Conservation (phyloP, 1,284 basidiomycete species). For the Pterulicium gracile region DNA sequence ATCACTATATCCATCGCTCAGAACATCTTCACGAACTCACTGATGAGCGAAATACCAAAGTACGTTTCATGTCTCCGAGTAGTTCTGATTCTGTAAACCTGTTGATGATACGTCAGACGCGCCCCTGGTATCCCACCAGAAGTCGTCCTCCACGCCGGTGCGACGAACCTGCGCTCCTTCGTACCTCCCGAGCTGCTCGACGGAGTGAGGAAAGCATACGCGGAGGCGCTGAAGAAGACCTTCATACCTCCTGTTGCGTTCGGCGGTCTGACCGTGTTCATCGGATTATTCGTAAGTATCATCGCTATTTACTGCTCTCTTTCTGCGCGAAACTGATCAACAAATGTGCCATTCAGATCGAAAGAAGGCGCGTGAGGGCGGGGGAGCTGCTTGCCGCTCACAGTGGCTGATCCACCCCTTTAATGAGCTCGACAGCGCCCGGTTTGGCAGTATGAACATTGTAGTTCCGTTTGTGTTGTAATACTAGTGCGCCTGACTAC, state of each 20-base stretch:
- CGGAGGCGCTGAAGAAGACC: background rate
- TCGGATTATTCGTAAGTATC: background rate
- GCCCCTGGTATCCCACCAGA: slow-evolving; percentile 10
- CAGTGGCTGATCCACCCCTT: too few species aligned
- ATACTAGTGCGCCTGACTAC: too few species aligned
- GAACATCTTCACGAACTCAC: slow-evolving; percentile 13
- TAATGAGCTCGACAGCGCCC: too few species aligned
- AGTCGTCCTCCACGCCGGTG: slow-evolving; percentile 9
- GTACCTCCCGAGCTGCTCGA: slow-evolving; percentile 9
- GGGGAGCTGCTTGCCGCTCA: too few species aligned
- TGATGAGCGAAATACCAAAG: slow-evolving; percentile 9
- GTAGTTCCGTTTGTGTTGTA: too few species aligned
- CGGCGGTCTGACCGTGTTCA: background rate
- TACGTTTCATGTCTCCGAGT: too few species aligned
- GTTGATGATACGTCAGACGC: too few species aligned
- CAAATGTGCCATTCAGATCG: background rate
- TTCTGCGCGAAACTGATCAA: background rate
- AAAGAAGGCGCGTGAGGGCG: background rate
- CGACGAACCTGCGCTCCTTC: slow-evolving; percentile 9
- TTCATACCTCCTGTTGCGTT: background rate
- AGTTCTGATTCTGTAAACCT: too few species aligned
- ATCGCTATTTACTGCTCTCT: background rate
- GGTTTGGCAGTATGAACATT: too few species aligned
- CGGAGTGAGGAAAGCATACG: slow-evolving; percentile 11
- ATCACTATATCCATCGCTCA: slow-evolving; percentile 15